Conservation (phyloP, 495 filamentous ascomycete species). For the Trichoderma reesei region DNA sequence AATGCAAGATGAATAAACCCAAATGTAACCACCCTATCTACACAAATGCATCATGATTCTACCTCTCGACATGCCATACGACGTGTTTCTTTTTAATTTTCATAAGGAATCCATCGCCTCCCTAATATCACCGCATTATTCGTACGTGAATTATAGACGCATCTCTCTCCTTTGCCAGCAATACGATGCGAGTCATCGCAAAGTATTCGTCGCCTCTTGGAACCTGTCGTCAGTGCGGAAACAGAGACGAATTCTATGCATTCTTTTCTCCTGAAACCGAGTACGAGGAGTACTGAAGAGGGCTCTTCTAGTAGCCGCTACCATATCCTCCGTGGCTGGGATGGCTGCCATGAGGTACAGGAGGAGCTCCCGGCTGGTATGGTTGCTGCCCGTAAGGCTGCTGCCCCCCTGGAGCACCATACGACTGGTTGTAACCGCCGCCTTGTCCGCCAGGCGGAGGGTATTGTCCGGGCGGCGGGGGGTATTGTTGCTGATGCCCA, state of each 20-base stretch:
- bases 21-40: conserved; percentile 13
- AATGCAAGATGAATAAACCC: conserved; percentile 7
- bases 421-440: conserved; percentile 16
- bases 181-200: conserved; percentile 5
- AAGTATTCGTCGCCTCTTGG: not conserved
- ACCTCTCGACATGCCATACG: not conserved
- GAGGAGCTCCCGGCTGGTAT: conserved; percentile 14
- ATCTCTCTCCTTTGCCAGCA: not conserved
- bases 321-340: conserved; percentile 22
- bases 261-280: not conserved
- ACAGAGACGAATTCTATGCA: not conserved
- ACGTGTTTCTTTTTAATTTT: not conserved
- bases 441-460: conserved; percentile 23
- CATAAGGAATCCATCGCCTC: not conserved
- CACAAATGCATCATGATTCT: not conserved
- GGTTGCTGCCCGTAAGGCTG: conserved; percentile 20
- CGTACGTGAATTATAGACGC: conserved; percentile 4
- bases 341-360: conserved; percentile 24
- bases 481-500: not conserved
- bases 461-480: conserved; percentile 17
- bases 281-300: not conserved
- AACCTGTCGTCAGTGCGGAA: not conserved
- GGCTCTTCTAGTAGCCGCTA: not conserved
- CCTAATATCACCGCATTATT: not conserved
- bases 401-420: conserved; percentile 17